Evolutionary conservation across 31 red algal species (phyloP).

Genomic region (Odonthalia washingtoniensis): DNA sequence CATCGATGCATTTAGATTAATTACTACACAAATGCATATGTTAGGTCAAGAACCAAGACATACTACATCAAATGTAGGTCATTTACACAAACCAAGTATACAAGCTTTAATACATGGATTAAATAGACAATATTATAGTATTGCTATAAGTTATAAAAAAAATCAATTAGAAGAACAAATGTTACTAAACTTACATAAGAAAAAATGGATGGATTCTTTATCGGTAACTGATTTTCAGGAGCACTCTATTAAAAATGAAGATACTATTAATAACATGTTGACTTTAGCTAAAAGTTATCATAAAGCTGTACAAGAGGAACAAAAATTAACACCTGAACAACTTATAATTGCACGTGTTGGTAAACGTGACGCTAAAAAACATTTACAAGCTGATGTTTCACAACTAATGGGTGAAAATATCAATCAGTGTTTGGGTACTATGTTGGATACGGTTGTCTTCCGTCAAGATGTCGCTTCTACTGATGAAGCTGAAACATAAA

Average conservation of each 20-base stretch:
- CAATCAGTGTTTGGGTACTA: constrained; percentile 90
- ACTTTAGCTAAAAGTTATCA: constrained; percentile 87
- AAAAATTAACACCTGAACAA: constrained; percentile 86
- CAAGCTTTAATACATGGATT: constrained; percentile 99
- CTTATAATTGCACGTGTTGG: constrained; percentile 94
- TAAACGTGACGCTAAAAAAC: constrained; percentile 97
- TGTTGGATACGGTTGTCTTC: constrained; percentile 93
- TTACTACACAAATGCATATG: constrained; percentile 94
- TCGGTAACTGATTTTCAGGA: constrained; percentile 78
- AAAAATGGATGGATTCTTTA: constrained; percentile 93
- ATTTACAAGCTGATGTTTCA: constrained; percentile 85
- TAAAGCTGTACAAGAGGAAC: constrained; percentile 92
- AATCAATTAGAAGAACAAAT: constrained; percentile 98
- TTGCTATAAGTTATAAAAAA: constrained; percentile 97
- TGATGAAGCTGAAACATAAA: constrained; percentile 1
- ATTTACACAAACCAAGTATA: constrained; percentile 98
- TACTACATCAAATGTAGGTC: constrained; percentile 96
- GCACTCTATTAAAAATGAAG: constrained; percentile 71
- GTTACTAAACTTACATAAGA: constrained; percentile 99
- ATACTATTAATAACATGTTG: constrained; percentile 89
- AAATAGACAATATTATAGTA: constrained; percentile 98
- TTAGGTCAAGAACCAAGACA: constrained; percentile 96
- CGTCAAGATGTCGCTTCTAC: constrained; percentile 76
- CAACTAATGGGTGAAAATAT: constrained; percentile 89
- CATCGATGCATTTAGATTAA: constrained; percentile 95